phyloP scores from a whole-genome alignment of 2,329 filamentous ascomycete species.

The Triangularia setosa region DNA sequence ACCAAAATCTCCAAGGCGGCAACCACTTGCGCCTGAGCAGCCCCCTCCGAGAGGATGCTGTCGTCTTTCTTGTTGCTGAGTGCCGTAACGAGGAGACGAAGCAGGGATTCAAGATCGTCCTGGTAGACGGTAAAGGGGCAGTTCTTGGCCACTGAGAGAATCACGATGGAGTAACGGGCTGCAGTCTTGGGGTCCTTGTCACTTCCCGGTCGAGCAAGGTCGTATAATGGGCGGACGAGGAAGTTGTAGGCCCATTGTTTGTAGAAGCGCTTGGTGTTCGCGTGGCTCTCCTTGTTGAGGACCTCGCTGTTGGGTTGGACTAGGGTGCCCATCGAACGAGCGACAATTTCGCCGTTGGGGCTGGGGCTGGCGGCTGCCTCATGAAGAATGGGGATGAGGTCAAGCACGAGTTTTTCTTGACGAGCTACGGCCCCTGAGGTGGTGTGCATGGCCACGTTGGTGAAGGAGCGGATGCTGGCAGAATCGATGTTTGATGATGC shows the following conservation, averaged over 20 bases:
- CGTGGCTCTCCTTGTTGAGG: constrained; percentile 40
- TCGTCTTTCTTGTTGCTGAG: constrained; percentile 37
- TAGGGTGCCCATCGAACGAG: constrained; percentile 40
- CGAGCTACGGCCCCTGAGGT: constrained; percentile 31
- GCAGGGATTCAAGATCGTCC: constrained; percentile 44
- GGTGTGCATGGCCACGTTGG: constrained; percentile 28
- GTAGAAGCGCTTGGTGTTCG: constrained; percentile 40
- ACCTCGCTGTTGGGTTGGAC: constrained; percentile 36
- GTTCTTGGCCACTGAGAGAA: constrained; percentile 47
- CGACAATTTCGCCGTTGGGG: constrained; percentile 38
- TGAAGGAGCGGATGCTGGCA: constrained; percentile 15
- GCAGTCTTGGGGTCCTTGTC: constrained; percentile 28
- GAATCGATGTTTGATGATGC: constrained; percentile 7
- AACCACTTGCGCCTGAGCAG: constrained; percentile 36
- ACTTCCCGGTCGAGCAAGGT: constrained; percentile 37
- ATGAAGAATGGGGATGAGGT: constrained; percentile 25
- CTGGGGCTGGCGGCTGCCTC: constrained; percentile 32
- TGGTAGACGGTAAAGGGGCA: constrained; percentile 50
- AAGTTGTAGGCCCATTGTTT: constrained; percentile 47
- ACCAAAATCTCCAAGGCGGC: constrained; percentile 48
- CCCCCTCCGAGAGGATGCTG: constrained; percentile 28
- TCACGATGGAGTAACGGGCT: constrained; percentile 43
- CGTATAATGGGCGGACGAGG: constrained; percentile 43
- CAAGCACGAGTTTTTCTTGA: constrained; percentile 35
- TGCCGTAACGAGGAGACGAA: constrained; percentile 47